phyloP scores from a whole-genome alignment of 208 protist genomes.

The Wallacemonas collosoma region DNA sequence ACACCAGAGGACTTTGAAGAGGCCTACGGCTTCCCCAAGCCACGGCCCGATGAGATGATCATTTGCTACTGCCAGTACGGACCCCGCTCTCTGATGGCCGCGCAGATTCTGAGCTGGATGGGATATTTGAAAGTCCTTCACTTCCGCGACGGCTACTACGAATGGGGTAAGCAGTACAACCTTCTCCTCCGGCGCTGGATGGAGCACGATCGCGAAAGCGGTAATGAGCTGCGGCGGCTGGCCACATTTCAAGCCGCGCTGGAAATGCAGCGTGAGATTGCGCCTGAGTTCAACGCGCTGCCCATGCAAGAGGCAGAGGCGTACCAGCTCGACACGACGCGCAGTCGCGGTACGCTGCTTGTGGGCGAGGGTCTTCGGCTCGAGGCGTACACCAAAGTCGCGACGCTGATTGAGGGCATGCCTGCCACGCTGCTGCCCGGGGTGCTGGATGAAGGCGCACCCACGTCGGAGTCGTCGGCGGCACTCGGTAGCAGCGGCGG shows the following conservation, averaged over 20 bases:
- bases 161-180: constrained; percentile 89
- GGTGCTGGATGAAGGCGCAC: constrained; percentile 29
- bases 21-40: constrained; percentile 80
- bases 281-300: constrained; percentile 78
- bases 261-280: constrained; percentile 78
- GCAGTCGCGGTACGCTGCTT: constrained; percentile 51
- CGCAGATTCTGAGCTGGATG: constrained; percentile 86
- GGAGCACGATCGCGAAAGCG: constrained; percentile 73
- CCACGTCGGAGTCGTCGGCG: not conserved
- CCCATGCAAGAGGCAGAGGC: constrained; percentile 64
- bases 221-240: constrained; percentile 68
- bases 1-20: constrained; percentile 68
- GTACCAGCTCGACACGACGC: constrained; percentile 74
- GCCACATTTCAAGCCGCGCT: constrained; percentile 66
- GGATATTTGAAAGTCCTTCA: constrained; percentile 78
- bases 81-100: constrained; percentile 78
- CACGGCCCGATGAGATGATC: constrained; percentile 62
- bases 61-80: constrained; percentile 88
- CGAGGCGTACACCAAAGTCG: constrained; percentile 59
- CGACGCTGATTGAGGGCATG: constrained; percentile 50
- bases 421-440: constrained; percentile 33
- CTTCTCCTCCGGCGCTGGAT: constrained; percentile 78
- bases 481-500: constrained; percentile 13
- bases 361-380: constrained; percentile 63
- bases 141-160: constrained; percentile 83